Base-by-base conservation (phyloP, 2,329 filamentous ascomycete species). In the Cercospora janseana region DNA sequence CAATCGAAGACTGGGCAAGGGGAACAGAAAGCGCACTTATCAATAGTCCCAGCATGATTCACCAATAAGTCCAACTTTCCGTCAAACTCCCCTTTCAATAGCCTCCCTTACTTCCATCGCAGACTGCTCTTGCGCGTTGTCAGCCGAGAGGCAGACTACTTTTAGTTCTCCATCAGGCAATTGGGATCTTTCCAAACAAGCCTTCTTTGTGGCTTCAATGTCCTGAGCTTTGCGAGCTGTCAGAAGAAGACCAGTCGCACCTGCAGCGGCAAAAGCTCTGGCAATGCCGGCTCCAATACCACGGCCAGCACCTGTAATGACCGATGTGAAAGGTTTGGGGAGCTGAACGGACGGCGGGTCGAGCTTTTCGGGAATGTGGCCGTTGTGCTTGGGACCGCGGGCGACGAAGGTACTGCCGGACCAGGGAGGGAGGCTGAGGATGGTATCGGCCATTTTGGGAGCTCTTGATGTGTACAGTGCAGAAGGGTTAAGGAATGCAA, bases 271-370 rank as follows among this genome's bases (percentile, higher is more conserved):
- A 47, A 63, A 69, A 12, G 64, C 52, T 27, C 62, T 60, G 12
- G 64, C 65, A 15, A 66, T 61, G 18, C 58, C 60, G 8, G 61
- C 57, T 21, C 65, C 66, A 31, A 67, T 66, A 13, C 64, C 63
- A 7, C 62, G 62, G 29, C 60, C 60, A n/a, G 63, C 65, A n/a
- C 66, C 66, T 32, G 67, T 57, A 31, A 69, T 63, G 41, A 59
- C 62, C n/a, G 62, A 62, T 5, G 62, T 57, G 51, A 63, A 68
- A 2, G 54, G 47, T 12, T 21, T 37, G 3, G 52, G 48, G 9
- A 51, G 44, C 12, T 16, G 13, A 23, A 40, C 34, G 2, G 23
- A 37, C 1, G 42, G 18, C 7, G 49, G 48, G 18, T 29, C 18
- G n/a, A 48, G 37, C 23, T 35, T 31, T 15, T 16, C 15, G 10